phyloP scores from a whole-genome alignment of 805 yeast species.

The Maudiozyma bulderi region DNA sequence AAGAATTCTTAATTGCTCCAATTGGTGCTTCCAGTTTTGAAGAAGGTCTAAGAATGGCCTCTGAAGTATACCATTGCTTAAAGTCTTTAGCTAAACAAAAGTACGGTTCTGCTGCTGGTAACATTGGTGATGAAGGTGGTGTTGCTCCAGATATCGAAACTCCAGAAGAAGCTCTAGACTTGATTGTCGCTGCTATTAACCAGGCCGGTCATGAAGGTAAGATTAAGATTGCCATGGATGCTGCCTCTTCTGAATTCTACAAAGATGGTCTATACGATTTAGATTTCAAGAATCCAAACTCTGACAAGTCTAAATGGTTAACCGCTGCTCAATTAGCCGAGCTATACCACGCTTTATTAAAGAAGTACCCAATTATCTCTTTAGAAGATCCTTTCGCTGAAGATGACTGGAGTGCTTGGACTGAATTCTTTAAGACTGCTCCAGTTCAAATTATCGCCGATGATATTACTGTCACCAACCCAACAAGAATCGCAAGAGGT shows the following conservation, averaged over 20 bases:
- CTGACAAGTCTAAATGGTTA: conserved; percentile 84
- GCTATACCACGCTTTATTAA: conserved; percentile 66
- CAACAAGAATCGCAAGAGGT: conserved; percentile 85
- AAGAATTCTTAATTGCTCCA: conserved; percentile 99
- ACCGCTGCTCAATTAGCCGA: conserved; percentile 77
- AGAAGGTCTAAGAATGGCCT: conserved; percentile 92
- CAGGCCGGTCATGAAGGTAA: conserved; percentile 90
- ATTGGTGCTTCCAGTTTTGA: conserved; percentile 78
- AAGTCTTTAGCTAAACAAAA: conserved; percentile 83
- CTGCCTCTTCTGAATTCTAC: conserved; percentile 95
- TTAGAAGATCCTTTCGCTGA: conserved; percentile 98
- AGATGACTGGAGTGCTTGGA: conserved; percentile 99
- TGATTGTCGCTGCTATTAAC: conserved; percentile 79
- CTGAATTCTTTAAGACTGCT: conserved; percentile 65
- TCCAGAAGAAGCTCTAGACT: conserved; percentile 93
- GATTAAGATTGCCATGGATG: conserved; percentile 87
- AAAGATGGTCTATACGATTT: conserved; percentile 92
- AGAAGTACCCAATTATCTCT: conserved; percentile 94
- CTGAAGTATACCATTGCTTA: conserved; percentile 95
- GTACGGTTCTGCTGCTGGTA: conserved; percentile 97
- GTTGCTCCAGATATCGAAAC: conserved; percentile 95
- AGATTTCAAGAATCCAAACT: conserved; percentile 94
- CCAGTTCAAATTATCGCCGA: conserved; percentile 91
- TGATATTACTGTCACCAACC: conserved; percentile 98
- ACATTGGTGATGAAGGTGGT: conserved; percentile 99